Evolutionary conservation across 2,329 filamentous ascomycete genomes (phyloP).

Genomic region (Apiospora marii): DNA sequence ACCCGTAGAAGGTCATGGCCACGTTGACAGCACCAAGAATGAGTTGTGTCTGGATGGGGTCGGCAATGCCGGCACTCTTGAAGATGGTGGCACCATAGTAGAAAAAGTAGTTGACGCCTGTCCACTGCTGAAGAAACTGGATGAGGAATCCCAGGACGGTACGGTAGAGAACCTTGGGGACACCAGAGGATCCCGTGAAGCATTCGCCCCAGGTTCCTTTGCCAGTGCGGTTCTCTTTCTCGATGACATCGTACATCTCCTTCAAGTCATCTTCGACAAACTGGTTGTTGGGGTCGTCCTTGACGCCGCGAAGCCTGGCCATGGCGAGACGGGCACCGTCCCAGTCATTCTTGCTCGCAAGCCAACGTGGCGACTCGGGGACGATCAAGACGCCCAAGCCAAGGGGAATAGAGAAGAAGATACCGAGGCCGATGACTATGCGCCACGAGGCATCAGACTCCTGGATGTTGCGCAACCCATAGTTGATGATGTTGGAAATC

Average conservation of each 20-base stretch:
- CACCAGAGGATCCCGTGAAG: slow-evolving; percentile 58
- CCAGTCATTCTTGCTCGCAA: slow-evolving; percentile 56
- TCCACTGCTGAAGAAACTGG: slow-evolving; percentile 74
- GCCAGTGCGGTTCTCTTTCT: slow-evolving; percentile 53
- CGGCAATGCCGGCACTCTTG: slow-evolving; percentile 68
- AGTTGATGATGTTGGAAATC: slow-evolving; percentile 62
- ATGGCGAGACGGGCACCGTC: slow-evolving; percentile 58
- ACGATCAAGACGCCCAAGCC: slow-evolving; percentile 60
- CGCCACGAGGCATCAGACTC: slow-evolving; percentile 62
- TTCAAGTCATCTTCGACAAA: slow-evolving; percentile 60
- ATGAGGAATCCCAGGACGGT: slow-evolving; percentile 69
- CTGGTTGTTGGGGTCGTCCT: slow-evolving; percentile 52
- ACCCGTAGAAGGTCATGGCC: slow-evolving; percentile 68
- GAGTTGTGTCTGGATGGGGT: slow-evolving; percentile 72
- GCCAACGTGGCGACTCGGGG: slow-evolving; percentile 66
- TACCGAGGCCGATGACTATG: slow-evolving; percentile 66
- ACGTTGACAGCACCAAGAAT: slow-evolving; percentile 76
- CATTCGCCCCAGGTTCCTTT: slow-evolving; percentile 65
- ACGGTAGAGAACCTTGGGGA: slow-evolving; percentile 69
- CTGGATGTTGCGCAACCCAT: slow-evolving; percentile 54
- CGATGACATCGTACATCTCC: slow-evolving; percentile 58
- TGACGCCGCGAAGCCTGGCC: slow-evolving; percentile 60
- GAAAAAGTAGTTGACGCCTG: slow-evolving; percentile 67
- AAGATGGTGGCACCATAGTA: slow-evolving; percentile 76
- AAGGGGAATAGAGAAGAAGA: slow-evolving; percentile 60